Percentiles rank a stretch among this genome's conserved stretches.
Conservation (phyloP, 768 basidiomycete species). For the Xerocomellus chrysenteron region DNA sequence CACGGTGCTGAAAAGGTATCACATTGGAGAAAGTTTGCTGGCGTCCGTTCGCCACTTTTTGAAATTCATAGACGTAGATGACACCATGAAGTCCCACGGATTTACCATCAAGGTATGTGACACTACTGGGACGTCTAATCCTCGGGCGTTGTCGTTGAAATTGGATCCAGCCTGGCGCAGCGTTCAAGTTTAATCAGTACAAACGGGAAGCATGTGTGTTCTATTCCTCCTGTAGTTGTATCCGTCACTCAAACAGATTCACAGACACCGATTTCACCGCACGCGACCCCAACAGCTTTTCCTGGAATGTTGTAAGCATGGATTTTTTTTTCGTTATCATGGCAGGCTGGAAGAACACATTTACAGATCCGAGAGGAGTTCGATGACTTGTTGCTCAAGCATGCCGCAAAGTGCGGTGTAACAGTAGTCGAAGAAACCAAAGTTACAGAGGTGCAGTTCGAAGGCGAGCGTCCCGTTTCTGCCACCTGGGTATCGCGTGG, state of each 20-base stretch:
- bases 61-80: slow-evolving; percentile 10
- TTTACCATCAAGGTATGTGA: slow-evolving; percentile 10
- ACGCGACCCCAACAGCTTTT: not conserved
- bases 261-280: slow-evolving; percentile 7
- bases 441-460: slow-evolving; percentile 5
- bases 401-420: not conserved
- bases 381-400: not conserved
- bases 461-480: too few species aligned
- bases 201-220: slow-evolving; percentile 13
- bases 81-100: slow-evolving; percentile 1
- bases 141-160: not conserved
- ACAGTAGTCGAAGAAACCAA: slow-evolving; percentile 3
- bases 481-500: too few species aligned
- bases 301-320: slow-evolving; percentile 6
- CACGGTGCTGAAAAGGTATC: slow-evolving; percentile 4
- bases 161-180: slow-evolving; percentile 4
- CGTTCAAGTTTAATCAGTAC: slow-evolving; percentile 13
- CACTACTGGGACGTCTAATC: too few species aligned
- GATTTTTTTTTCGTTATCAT: too few species aligned
- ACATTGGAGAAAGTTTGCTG: slow-evolving; percentile 16
- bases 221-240: too few species aligned
- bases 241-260: not conserved
- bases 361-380: slow-evolving; percentile 6
- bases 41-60: slow-evolving; percentile 9
- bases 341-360: too few species aligned